Percentiles rank a stretch among this genome's conserved stretches.
Conservation (phyloP, 805 yeast species). For the Nakazawaea wyomingensis region DNA sequence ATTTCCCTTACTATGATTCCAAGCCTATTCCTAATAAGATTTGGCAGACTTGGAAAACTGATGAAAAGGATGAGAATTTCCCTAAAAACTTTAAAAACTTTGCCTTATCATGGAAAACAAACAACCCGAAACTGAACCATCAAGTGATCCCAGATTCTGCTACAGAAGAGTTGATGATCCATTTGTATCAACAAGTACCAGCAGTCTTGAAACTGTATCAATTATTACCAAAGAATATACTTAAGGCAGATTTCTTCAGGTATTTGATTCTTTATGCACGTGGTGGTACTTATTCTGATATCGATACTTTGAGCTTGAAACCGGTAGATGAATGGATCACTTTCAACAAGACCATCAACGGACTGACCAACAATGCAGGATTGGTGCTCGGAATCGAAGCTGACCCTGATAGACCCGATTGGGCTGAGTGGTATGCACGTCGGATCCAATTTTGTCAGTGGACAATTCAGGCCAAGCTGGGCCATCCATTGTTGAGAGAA, state of each 20-base stretch:
- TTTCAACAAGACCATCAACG: slow-evolving; percentile 23
- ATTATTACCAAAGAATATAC: slow-evolving; percentile 70
- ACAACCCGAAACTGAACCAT: slow-evolving; percentile 63
- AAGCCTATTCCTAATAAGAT: slow-evolving; percentile 69
- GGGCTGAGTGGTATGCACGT: slow-evolving; percentile 91
- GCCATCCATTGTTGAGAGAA: slow-evolving; percentile 86
- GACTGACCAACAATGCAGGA: slow-evolving; percentile 43
- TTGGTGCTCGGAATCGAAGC: slow-evolving; percentile 90
- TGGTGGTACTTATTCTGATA: slow-evolving; percentile 91
- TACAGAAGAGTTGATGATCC: slow-evolving; percentile 48
- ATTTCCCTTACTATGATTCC: slow-evolving; percentile 69
- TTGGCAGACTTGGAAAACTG: slow-evolving; percentile 95
- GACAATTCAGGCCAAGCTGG: slow-evolving; percentile 86
- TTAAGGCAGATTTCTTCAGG: slow-evolving; percentile 91
- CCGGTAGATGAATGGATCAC: slow-evolving; percentile 77
- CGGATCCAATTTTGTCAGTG: slow-evolving; percentile 95
- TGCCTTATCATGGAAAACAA: slow-evolving; percentile 58
- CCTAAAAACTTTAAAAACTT: slow-evolving; percentile 46
- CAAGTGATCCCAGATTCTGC: slow-evolving; percentile 66
- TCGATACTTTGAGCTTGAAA: slow-evolving; percentile 77
- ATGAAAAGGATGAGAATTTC: slow-evolving; percentile 48
- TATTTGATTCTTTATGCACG: slow-evolving; percentile 81
- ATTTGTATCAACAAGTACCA: slow-evolving; percentile 67
- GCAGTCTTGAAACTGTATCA: slow-evolving; percentile 71
- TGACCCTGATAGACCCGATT: slow-evolving; percentile 92